Percentiles rank a stretch among this genome's conserved stretches.
Conservation (phyloP, 345 rosid species). For the Clausena lansium region DNA sequence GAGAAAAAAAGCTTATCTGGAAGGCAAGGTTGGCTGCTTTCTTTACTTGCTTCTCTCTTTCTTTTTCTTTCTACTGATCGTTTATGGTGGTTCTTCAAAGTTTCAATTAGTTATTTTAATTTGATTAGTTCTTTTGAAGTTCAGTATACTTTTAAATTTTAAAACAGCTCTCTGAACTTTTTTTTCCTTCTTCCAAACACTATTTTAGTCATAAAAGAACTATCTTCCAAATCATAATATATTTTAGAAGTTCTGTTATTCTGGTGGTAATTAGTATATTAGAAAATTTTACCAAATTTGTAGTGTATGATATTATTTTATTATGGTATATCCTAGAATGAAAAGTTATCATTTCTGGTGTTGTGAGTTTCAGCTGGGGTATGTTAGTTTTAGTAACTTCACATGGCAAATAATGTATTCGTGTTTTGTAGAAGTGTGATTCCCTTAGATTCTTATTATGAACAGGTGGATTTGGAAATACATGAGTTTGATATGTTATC, state of each 20-base stretch:
- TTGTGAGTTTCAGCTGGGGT: background rate
- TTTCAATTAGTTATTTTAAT: background rate
- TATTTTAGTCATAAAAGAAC: background rate
- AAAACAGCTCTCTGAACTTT: background rate
- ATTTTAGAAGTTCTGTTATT: background rate
- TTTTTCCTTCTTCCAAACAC: background rate
- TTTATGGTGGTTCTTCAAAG: background rate
- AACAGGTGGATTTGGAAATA: conserved; percentile 1
- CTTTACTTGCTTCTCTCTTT: background rate
- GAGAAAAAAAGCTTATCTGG: background rate
- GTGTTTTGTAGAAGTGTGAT: conserved; percentile 16
- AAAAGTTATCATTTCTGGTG: background rate
- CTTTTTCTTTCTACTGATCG: background rate
- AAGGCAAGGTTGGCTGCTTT: conserved; percentile 2
- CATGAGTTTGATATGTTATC: conserved; percentile 9
- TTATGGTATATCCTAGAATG: background rate
- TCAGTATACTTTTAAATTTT: background rate
- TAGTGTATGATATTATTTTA: background rate
- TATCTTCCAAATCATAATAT: background rate
- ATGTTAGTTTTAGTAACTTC: background rate
- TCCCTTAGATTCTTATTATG: conserved; percentile 5
- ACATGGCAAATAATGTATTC: background rate
- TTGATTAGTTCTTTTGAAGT: background rate
- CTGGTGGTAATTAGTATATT: background rate
- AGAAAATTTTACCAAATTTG: background rate